Evolutionary conservation across 176 grass and related monocot species (phyloP).

Genomic region (Aegilops speltoides): DNA sequence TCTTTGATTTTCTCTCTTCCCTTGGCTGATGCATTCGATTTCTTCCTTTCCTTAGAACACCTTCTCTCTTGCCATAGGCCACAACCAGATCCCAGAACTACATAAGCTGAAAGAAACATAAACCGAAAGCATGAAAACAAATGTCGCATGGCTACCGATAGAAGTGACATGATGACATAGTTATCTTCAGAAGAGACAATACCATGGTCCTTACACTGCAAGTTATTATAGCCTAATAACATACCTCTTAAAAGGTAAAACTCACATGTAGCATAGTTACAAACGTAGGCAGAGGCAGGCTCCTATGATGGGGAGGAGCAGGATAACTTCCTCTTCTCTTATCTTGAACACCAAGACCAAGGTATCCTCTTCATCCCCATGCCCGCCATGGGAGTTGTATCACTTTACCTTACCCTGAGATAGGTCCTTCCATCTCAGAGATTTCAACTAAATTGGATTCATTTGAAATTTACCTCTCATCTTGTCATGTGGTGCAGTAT

Average conservation of each 20-base stretch:
- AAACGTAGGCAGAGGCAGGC: neutral
- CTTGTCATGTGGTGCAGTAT: no score
- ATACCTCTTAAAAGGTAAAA: neutral
- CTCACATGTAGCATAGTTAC: neutral
- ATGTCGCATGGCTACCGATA: neutral
- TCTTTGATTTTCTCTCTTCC: no score
- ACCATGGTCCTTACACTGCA: neutral
- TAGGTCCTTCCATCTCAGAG: no score
- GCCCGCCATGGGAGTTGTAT: no score
- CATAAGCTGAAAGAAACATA: conserved; percentile 1
- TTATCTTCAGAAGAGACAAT: neutral
- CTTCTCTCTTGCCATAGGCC: neutral
- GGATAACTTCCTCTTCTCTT: no score
- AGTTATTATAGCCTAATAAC: neutral
- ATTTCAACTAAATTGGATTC: no score
- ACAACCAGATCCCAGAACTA: neutral
- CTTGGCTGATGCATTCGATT: no score
- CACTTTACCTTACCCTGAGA: no score
- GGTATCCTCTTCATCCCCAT: no score
- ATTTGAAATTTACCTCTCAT: no score
- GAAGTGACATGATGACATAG: neutral
- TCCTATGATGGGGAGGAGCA: no score
- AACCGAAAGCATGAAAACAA: neutral
- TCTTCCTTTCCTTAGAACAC: neutral
- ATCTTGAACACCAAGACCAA: no score